Evolutionary conservation across 306 rosid species (phyloP).

Genomic region (Purshia tridentata): DNA sequence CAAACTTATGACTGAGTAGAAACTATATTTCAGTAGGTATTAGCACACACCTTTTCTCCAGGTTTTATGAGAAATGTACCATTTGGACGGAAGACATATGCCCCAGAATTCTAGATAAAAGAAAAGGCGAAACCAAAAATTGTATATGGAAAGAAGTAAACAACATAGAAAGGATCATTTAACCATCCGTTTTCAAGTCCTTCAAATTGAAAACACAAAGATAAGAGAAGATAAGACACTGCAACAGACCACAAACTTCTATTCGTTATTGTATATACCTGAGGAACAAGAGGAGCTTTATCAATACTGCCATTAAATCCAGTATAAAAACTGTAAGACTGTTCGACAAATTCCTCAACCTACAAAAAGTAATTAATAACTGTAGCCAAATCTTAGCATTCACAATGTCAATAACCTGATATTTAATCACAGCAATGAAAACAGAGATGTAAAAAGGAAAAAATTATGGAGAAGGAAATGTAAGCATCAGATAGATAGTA

Average conservation of each 20-base stretch:
- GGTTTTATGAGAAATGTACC: constrained; percentile 45
- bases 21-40: constrained; percentile 12
- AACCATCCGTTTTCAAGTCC: constrained; percentile 1
- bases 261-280: constrained; percentile 30
- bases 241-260: neutral
- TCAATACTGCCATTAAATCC: constrained; percentile 45
- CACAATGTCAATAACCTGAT: neutral
- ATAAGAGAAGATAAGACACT: neutral
- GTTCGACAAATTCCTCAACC: constrained; percentile 47
- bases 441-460: neutral
- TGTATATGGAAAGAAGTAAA: neutral
- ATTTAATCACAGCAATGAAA: neutral
- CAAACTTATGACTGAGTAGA: neutral
- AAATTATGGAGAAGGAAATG: neutral
- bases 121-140: neutral
- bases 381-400: constrained; percentile 12
- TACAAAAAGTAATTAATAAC: constrained; percentile 23
- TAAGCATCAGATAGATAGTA: constrained; percentile 4
- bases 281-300: constrained; percentile 48
- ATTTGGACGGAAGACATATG: constrained; percentile 60
- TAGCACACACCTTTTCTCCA: constrained; percentile 36
- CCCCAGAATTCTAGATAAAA: constrained; percentile 46
- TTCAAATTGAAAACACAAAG: neutral
- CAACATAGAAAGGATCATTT: neutral
- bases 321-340: constrained; percentile 44